phyloP scores from a whole-genome alignment of 1,284 basidiomycete genomes.

The Volvariella volvacea region DNA sequence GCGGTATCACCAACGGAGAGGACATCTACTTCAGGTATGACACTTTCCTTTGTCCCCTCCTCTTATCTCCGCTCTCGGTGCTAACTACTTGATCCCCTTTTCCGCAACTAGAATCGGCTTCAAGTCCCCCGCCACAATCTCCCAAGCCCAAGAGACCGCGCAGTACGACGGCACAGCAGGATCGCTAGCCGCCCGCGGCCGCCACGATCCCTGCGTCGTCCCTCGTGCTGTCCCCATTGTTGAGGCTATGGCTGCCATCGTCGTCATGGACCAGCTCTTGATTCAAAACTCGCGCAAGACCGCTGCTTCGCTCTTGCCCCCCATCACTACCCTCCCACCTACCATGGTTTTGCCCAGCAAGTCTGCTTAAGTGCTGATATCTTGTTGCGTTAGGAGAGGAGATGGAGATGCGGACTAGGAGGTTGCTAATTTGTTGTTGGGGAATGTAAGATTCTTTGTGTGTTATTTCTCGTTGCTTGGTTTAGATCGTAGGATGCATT shows the following conservation, averaged over 20 bases:
- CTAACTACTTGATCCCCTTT: background rate
- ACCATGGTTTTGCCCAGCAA: constrained; percentile 68
- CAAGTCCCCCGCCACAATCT: constrained; percentile 98
- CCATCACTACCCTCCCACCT: constrained; percentile 79
- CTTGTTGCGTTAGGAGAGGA: background rate
- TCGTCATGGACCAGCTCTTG: constrained; percentile 89
- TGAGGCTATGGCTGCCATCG: constrained; percentile 95
- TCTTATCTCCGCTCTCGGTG: background rate
- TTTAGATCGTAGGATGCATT: too few relatives aligned
- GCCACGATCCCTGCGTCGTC: constrained; percentile 98
- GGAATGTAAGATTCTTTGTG: too few relatives aligned
- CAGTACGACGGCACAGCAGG: constrained; percentile 91
- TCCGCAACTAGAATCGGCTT: constrained; percentile 74
- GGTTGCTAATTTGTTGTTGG: too few relatives aligned
- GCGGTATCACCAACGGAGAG: constrained; percentile 97
- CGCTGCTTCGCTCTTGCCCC: constrained; percentile 52
- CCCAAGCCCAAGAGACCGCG: constrained; percentile 85
- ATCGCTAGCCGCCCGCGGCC: constrained; percentile 82
- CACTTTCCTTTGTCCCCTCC: constrained; percentile 16
- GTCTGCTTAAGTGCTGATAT: constrained; percentile 4
- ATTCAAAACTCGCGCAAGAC: constrained; percentile 79
- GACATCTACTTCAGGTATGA: constrained; percentile 97
- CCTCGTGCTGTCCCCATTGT: constrained; percentile 98
- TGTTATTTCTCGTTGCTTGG: too few relatives aligned
- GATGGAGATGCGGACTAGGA: too few relatives aligned